These are phyloP conservation scores for Solanum hybrid DNA, from an alignment of 305 asterid genomes.

Conservation along the genomic window DNA sequence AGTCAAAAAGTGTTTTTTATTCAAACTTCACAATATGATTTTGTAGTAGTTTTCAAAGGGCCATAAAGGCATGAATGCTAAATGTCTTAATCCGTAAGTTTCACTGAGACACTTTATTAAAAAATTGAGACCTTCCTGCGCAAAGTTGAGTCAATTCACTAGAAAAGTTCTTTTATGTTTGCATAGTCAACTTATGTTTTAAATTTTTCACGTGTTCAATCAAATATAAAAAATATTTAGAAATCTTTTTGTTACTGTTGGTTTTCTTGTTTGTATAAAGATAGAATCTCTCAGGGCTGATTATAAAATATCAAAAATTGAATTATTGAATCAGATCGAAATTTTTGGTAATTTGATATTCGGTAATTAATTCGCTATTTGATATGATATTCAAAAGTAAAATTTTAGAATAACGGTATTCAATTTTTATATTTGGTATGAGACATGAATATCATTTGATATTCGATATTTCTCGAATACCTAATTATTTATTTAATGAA, in stretches of 20 bases:
- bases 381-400: not conserved
- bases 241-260: not conserved
- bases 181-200: not conserved
- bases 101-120: not conserved
- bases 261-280: not conserved
- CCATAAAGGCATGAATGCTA: not conserved
- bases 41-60: not conserved
- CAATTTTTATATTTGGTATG: not conserved
- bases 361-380: too few relatives aligned
- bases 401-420: too few relatives aligned
- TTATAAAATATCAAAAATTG: too few relatives aligned
- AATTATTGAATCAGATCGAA: too few relatives aligned
- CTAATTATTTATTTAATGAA: too few relatives aligned
- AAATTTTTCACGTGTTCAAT: not conserved
- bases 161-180: not conserved
- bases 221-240: not conserved
- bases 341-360: too few relatives aligned
- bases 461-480: too few relatives aligned
- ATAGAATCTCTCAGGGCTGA: not conserved
- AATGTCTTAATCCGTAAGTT: not conserved
- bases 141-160: not conserved
- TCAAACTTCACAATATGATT: not conserved
- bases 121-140: not conserved
- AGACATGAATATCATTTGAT: not conserved
- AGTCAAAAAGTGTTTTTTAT: not conserved